Evolutionary conservation across 2,329 filamentous ascomycete species (phyloP).

Genomic region (Colletotrichum zoysiae): DNA sequence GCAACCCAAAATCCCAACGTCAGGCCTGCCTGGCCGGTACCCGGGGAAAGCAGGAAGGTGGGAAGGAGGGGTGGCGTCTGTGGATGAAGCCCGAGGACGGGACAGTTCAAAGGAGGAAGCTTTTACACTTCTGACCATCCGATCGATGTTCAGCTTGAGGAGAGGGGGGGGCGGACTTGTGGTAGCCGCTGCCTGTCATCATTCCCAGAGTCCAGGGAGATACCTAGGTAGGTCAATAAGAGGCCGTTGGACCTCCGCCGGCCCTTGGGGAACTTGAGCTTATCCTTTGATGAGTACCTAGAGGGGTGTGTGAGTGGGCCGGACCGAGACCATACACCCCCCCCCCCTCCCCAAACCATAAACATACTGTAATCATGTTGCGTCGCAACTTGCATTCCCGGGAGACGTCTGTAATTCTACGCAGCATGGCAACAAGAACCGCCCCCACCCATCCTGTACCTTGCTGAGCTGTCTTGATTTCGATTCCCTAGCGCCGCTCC

Average conservation of each 20-base stretch:
- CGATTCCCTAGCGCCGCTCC: conserved; percentile 27
- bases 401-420: not conserved
- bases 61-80: not conserved
- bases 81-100: conserved; percentile 26
- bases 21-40: not conserved
- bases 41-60: not conserved
- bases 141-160: not conserved
- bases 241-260: conserved; percentile 11
- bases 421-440: not conserved
- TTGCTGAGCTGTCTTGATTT: not conserved
- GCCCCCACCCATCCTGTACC: not conserved
- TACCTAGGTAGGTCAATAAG: not conserved
- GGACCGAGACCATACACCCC: not conserved
- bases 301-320: not conserved
- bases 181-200: not conserved
- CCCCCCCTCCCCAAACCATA: too few relatives aligned
- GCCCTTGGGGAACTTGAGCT: not conserved
- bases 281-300: not conserved
- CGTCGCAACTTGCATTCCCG: conserved; percentile 7
- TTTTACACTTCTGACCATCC: conserved; percentile 1
- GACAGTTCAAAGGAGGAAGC: conserved; percentile 12
- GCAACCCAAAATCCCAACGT: not conserved
- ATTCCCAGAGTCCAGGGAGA: not conserved
- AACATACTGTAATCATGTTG: not conserved
- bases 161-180: not conserved